phyloP scores from a whole-genome alignment of 2,329 filamentous ascomycete species.

The Dichotomopilus funicola region DNA sequence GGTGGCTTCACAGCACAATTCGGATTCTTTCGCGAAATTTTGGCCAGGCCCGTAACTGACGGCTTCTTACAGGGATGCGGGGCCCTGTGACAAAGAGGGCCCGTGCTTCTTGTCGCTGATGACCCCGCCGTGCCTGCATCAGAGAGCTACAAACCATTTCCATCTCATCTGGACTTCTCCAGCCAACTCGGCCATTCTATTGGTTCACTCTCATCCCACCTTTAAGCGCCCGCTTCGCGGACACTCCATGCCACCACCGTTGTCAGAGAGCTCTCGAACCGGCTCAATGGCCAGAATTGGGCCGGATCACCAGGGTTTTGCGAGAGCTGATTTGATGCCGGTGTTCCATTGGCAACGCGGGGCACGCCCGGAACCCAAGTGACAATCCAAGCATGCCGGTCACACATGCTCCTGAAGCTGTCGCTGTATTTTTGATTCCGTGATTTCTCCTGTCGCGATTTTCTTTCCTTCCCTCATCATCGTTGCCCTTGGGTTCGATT shows the following conservation, averaged over 20 bases:
- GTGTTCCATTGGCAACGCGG: constrained; percentile 7
- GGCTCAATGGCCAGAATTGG: constrained; percentile 9
- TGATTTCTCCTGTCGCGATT: background rate
- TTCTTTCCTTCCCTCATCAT: background rate
- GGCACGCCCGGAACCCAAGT: constrained; percentile 9
- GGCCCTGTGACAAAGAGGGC: background rate
- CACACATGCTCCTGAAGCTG: constrained; percentile 1
- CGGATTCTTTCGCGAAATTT: constrained; percentile 21
- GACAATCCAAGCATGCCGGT: background rate
- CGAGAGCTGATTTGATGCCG: constrained; percentile 16
- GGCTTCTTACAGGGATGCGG: constrained; percentile 6
- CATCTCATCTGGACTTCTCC: no score
- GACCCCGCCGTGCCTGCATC: constrained; percentile 11
- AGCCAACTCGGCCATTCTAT: constrained; percentile 4
- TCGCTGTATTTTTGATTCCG: constrained; percentile 1
- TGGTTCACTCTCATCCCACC: constrained; percentile 18
- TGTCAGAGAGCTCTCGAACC: background rate
- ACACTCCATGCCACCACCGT: constrained; percentile 12
- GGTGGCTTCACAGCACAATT: constrained; percentile 5
- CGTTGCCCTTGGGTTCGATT: background rate
- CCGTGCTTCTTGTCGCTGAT: constrained; percentile 1
- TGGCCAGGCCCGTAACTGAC: constrained; percentile 6
- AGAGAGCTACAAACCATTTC: background rate
- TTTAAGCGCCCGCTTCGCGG: constrained; percentile 21
- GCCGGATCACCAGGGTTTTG: constrained; percentile 7